These are phyloP conservation scores for Juglanconis sp. DNA, from an alignment of 2,329 filamentous ascomycete genomes.

Conservation along the genomic window DNA sequence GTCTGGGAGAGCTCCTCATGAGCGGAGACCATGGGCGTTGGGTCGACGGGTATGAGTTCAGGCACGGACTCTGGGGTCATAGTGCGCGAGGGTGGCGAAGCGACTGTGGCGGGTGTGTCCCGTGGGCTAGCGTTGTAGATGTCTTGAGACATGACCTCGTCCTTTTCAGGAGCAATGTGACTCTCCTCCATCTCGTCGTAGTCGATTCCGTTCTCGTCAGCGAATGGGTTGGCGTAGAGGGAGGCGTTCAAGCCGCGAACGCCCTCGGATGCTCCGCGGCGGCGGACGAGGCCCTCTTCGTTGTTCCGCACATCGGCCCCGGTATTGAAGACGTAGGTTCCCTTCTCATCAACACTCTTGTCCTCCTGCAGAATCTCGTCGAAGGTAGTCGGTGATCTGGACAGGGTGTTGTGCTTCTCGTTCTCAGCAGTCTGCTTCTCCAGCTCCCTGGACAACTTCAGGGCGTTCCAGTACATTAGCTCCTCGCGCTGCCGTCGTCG, in stretches of 20 bases:
- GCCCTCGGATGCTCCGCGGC: constrained; percentile 42
- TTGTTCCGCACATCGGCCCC: constrained; percentile 43
- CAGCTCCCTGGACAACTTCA: constrained; percentile 21
- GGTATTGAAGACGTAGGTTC: constrained; percentile 57
- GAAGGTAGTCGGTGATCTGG: constrained; percentile 41
- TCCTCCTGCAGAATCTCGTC: constrained; percentile 58
- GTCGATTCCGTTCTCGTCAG: constrained; percentile 54
- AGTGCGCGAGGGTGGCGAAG: constrained; percentile 14
- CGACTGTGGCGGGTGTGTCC: constrained; percentile 25
- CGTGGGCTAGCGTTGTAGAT: constrained; percentile 55
- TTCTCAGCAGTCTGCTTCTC: constrained; percentile 26
- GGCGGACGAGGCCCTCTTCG: constrained; percentile 45
- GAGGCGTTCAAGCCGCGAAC: constrained; percentile 44
- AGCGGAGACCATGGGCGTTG: background rate
- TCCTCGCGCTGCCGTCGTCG: constrained; percentile 61
- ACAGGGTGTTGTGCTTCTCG: constrained; percentile 16
- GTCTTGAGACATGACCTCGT: constrained; percentile 39
- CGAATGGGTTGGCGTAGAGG: constrained; percentile 56
- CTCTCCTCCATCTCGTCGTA: constrained; percentile 43
- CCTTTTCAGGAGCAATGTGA: constrained; percentile 41
- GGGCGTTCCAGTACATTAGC: constrained; percentile 60
- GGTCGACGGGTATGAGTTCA: constrained; percentile 8
- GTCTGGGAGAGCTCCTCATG: background rate
- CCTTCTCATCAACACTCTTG: constrained; percentile 43
- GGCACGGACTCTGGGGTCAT: constrained; percentile 16